phyloP scores from a whole-genome alignment of 495 filamentous ascomycete genomes.

The Trichoderma gamsii region DNA sequence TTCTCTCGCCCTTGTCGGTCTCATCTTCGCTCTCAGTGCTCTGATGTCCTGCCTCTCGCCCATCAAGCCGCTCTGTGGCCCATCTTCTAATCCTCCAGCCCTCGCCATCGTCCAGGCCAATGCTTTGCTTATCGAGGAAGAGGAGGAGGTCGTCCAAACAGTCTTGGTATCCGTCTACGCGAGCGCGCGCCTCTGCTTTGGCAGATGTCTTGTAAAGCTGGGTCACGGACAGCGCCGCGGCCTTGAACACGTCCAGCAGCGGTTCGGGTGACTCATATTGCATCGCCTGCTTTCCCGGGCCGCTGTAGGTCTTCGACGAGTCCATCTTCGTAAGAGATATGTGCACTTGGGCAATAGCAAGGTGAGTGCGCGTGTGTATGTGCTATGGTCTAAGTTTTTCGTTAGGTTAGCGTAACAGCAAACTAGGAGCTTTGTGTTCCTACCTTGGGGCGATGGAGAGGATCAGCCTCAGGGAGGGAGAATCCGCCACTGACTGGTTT shows the following conservation, averaged over 20 bases:
- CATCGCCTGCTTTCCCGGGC: not conserved
- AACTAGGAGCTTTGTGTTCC: slow-evolving; percentile 11
- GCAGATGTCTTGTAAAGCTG: slow-evolving; percentile 91
- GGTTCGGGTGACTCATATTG: slow-evolving; percentile 61
- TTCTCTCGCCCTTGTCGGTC: slow-evolving; percentile 46
- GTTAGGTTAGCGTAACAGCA: slow-evolving; percentile 1
- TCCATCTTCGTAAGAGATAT: not conserved
- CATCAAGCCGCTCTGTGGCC: slow-evolving; percentile 73
- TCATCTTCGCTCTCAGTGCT: slow-evolving; percentile 65
- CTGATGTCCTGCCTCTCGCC: slow-evolving; percentile 38
- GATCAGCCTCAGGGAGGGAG: not conserved
- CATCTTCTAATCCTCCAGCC: slow-evolving; percentile 76
- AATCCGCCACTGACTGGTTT: not conserved
- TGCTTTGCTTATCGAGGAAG: slow-evolving; percentile 75
- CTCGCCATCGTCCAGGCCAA: slow-evolving; percentile 72
- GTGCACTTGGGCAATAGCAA: not conserved
- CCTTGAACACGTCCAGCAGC: slow-evolving; percentile 82
- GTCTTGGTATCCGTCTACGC: slow-evolving; percentile 81
- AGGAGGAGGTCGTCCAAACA: slow-evolving; percentile 81
- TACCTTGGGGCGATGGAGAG: not conserved
- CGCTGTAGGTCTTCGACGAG: not conserved
- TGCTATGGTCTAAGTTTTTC: not conserved
- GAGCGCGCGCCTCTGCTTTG: slow-evolving; percentile 64
- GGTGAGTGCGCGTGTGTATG: not conserved
- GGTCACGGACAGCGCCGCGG: slow-evolving; percentile 89